Base-by-base conservation (phyloP, 768 basidiomycete species). In the Suillus bovinus region DNA sequence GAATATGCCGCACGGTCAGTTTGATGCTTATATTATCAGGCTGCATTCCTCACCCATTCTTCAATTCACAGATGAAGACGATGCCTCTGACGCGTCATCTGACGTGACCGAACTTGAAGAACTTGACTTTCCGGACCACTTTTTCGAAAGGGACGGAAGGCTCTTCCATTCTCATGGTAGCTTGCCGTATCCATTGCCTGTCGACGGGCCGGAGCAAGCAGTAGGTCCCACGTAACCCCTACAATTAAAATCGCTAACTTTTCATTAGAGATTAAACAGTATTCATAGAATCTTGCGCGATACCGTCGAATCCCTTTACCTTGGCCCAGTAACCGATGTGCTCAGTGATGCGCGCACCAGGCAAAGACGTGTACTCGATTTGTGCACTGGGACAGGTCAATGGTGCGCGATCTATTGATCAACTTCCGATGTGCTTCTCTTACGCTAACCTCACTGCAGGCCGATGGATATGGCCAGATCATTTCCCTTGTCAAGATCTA, bases 311-410 rank as follows among this genome's bases (percentile, higher is more conserved):
- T 77, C 72, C 44, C 80, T 86, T 70, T 87, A 82, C 69, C 75
- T 86, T 57, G 86, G 84, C 6, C 89, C 89, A 42, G 84, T 91
- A 29, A 65, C 68, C 36, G 78, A 85, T 62, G 74, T 83, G 34
- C 77, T 93, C 54, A 77, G 76, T 47, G 67, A 69, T 31, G 72
- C 75, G 46, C 70, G 74, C 6, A 76, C 72, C 47, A 78, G 79
- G 61, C 79, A 76, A 55, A 83, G 77, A 72, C 80, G 81, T 63
- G 88, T 81, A 49, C 79, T 94, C 54, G 91, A 94, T 73, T 68
- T 92, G n/a, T 87, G 91, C 65, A 89, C 87, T 8, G 91, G 91
- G 20, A 88, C 82, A 20, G 91, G 91, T 6, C 75, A 70, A 75
- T 94, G 91, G 91, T 90, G 64, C 60, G 82, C 76, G 58, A 65